Evolutionary conservation across 2,329 filamentous ascomycete genomes (phyloP).

Genomic region (Botrytis fragariae): DNA sequence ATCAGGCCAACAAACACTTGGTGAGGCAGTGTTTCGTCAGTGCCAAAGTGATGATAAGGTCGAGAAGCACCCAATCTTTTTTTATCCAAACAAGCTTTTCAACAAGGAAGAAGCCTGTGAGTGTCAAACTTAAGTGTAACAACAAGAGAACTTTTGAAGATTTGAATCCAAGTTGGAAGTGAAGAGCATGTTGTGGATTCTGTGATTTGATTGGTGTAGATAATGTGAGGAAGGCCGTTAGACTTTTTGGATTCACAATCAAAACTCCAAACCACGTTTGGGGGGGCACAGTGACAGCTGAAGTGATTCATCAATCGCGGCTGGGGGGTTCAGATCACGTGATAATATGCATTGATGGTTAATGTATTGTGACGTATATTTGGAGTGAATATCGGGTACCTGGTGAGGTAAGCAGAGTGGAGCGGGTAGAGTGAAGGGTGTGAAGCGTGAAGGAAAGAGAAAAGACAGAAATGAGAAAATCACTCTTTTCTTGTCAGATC

Average conservation of each 20-base stretch:
- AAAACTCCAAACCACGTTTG: neutral
- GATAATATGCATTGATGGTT: neutral
- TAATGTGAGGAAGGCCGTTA: neutral
- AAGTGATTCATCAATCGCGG: neutral
- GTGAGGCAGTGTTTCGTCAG: neutral
- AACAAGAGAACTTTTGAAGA: neutral
- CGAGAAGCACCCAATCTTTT: neutral
- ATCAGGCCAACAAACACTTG: conserved; percentile 1
- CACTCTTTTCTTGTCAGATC: neutral
- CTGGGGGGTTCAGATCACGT: neutral
- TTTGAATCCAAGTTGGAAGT: neutral
- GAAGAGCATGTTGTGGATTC: neutral
- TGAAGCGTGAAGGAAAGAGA: neutral
- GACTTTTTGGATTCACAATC: neutral
- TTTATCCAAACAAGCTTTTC: neutral
- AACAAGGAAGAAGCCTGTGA: conserved; percentile 1
- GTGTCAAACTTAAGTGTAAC: neutral
- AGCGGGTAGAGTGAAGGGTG: neutral
- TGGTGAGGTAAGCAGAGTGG: neutral
- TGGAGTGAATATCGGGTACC: neutral
- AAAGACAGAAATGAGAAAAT: neutral
- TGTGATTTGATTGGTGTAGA: neutral
- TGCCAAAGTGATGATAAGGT: neutral
- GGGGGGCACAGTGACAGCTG: neutral
- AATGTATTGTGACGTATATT: neutral